Evolutionary conservation across 1,284 basidiomycete genomes (phyloP).

Genomic region (Porodaedalea pini): DNA sequence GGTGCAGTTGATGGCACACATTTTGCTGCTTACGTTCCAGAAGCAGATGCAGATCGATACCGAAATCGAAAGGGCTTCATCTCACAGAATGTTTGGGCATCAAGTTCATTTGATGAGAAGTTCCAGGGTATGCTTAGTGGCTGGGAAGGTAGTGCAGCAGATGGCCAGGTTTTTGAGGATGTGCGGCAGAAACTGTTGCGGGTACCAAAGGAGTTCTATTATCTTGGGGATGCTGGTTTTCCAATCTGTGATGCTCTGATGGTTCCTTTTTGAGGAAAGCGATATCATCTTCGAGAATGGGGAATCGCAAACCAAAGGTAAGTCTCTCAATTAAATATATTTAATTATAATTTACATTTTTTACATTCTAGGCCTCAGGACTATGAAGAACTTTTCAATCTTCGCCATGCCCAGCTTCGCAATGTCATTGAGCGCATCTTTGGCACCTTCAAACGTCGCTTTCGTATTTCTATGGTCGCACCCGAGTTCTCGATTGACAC

Average conservation of each 20-base stretch:
- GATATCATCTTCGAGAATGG: constrained; percentile 38
- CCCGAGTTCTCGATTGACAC: constrained; percentile 22
- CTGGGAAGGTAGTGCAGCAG: constrained; percentile 36
- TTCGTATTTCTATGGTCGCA: constrained; percentile 19
- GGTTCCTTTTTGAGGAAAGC: constrained; percentile 27
- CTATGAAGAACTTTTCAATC: constrained; percentile 26
- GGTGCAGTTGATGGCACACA: constrained; percentile 41
- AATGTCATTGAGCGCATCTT: constrained; percentile 26
- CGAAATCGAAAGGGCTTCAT: constrained; percentile 36
- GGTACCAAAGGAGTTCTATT: constrained; percentile 32
- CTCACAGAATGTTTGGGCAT: constrained; percentile 35
- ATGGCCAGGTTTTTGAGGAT: constrained; percentile 30
- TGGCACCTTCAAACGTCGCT: constrained; percentile 24
- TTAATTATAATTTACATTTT: not conserved
- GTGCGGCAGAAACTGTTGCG: constrained; percentile 28
- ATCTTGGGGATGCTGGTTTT: constrained; percentile 41
- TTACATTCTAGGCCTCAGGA: constrained; percentile 18
- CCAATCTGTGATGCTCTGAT: constrained; percentile 31
- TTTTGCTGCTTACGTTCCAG: constrained; percentile 29
- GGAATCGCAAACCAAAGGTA: too few species aligned
- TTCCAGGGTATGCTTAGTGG: constrained; percentile 35
- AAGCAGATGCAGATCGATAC: constrained; percentile 24
- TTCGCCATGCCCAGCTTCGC: constrained; percentile 21
- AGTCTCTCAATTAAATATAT: constrained; percentile 20
- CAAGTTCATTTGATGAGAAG: constrained; percentile 28